Base-by-base conservation (phyloP, 805 yeast species). In the Ogataea polymorpha region DNA sequence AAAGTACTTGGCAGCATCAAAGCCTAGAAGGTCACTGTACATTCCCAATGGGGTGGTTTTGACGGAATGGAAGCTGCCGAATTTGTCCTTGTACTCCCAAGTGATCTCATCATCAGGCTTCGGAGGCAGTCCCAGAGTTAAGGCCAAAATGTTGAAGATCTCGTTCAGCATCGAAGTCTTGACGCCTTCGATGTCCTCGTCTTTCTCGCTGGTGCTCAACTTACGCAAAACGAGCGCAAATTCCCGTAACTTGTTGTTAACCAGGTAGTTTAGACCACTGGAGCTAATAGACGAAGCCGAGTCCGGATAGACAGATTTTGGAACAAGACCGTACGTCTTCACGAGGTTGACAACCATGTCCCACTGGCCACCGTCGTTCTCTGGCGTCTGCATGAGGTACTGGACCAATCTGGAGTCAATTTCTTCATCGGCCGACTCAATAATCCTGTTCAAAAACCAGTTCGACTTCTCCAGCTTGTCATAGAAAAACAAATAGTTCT, bases 331-430 rank as follows among this genome's bases (percentile, higher is more conserved):
- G 54, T 86, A 88, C 57, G 83, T 84, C 48, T 78, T 77, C 35
- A 88, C 78, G 40, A 87, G 62, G 61, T 87, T 87, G 29, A 81
- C 74, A 53, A 86, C 79, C 93, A 87, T 83, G 51, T 84, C 86
- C 79, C 86, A 87, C 65, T 88, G 96, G 41, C 96, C 96, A 51
- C 96, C 96, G 57, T 88, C 96, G 48, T 76, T 68, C 37, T 82
- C 80, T 23, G 96, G 95, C 35, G 76, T 77, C 9, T 66, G 56
- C 39, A 86, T 65, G 33, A 88, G 60, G 49, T 74, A 77, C 62
- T 81, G 86, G 37, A 86, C 77, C 39, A 82, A 66, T 51, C 95
- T 74, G 0, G 90, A 82, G 49, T 82, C 93, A 42, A 84, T 72
- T 16, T 72, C 80, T 58, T 81, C 81, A 17, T 77, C 75, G 20